Evolutionary conservation across 129 eudicot genomes (phyloP), one percentile per base, ranked within the genome.

Genomic region (Logfia minima): DNA sequence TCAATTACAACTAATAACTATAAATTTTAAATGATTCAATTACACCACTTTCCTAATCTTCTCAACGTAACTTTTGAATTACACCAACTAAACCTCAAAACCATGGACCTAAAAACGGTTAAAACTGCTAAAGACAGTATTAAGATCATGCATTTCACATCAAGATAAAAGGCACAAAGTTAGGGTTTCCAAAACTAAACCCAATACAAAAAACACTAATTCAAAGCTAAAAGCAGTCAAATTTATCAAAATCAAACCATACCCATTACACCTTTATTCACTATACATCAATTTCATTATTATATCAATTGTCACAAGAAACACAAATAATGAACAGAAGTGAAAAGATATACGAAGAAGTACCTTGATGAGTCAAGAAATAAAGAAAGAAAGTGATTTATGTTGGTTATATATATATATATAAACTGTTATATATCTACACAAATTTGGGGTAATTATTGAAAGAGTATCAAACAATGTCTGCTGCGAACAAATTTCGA

Each of bases 401-500:
- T 29, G 71, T 67, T 8, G 14, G 51, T 75, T 70, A 28, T 10
- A 52, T 52, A 52, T 48, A 39, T 55, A 24, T 31, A 26, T 35
- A 65, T 17, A 62, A 8, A 61, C 17, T 21, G 24, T 2, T 66
- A 66, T 9, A 11, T 39, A 21, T 67, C 1, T 72, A 68, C 4
- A 66, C 34, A 80, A 24, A 65, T 32, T 22, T 3, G 41, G 51
- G 68, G 14, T 35, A 66, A 72, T 72, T 66, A 70, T 77, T 68
- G 51, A 80, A 31, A 26, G 79, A 76, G 79, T 71, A 55, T 71
- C 45, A 51, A 72, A 75, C 83, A 82, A 74, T 74, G 86, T 84
- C 83, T 74, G 82, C 80, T 28, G 71, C 58, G 80, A 82, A 87
- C 83, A 78, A 77, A 61, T 59, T 82, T 62, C 68, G 77, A 71